phyloP scores from a whole-genome alignment of 345 rosid species.

The Linum usitatissimum region DNA sequence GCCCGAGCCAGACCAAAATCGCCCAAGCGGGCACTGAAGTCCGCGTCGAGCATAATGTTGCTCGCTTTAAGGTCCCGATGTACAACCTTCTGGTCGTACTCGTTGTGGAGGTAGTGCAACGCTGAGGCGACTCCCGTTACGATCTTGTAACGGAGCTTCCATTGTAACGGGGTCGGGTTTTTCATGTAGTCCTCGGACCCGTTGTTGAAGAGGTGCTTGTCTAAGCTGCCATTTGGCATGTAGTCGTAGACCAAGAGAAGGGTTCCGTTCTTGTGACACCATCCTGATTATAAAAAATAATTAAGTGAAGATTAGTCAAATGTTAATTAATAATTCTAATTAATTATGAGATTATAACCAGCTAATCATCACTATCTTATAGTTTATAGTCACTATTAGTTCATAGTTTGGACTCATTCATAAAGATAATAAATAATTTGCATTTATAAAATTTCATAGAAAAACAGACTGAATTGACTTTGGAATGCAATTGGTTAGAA shows the following conservation, averaged over 20 bases:
- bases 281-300: slow-evolving; percentile 18
- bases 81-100: slow-evolving; percentile 47
- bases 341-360: no score
- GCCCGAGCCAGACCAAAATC: slow-evolving; percentile 54
- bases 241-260: slow-evolving; percentile 43
- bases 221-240: slow-evolving; percentile 62
- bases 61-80: slow-evolving; percentile 65
- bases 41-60: slow-evolving; percentile 43
- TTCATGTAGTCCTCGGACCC: slow-evolving; percentile 11
- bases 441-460: no score
- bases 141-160: slow-evolving; percentile 36
- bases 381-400: no score
- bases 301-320: not conserved
- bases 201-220: slow-evolving; percentile 29
- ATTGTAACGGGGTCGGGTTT: slow-evolving; percentile 15
- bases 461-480: no score
- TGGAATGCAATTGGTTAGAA: no score
- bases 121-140: slow-evolving; percentile 43
- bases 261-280: slow-evolving; percentile 47
- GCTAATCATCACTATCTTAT: no score
- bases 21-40: slow-evolving; percentile 48
- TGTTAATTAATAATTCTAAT: not conserved
- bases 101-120: slow-evolving; percentile 49
- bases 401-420: no score
- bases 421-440: no score